Evolutionary conservation across 1,284 basidiomycete genomes (phyloP).

Genomic region (Apiotrichum domesticum): DNA sequence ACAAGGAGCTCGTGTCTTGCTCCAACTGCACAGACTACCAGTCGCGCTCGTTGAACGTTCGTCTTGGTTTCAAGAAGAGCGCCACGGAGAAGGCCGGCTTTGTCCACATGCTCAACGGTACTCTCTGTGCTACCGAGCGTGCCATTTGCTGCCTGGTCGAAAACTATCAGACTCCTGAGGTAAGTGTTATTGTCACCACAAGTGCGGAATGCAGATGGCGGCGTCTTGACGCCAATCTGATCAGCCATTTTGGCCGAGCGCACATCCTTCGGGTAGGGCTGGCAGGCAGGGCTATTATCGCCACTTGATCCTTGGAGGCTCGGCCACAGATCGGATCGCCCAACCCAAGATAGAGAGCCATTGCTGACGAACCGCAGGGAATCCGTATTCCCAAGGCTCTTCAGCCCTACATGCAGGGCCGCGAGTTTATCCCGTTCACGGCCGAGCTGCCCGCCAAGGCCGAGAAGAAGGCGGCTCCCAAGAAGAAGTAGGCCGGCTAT

Average conservation of each 20-base stretch:
- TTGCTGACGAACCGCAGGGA: slow-evolving; percentile 53
- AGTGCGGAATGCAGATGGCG: too few species aligned
- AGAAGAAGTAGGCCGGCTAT: slow-evolving; percentile 17
- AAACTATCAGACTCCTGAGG: slow-evolving; percentile 94
- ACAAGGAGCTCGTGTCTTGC: slow-evolving; percentile 91
- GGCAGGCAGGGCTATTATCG: too few species aligned
- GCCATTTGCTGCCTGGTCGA: slow-evolving; percentile 97
- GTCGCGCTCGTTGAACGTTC: slow-evolving; percentile 77
- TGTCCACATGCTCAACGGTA: slow-evolving; percentile 97
- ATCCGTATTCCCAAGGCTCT: slow-evolving; percentile 81
- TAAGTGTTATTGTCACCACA: slow-evolving; percentile 45
- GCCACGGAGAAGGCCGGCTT: slow-evolving; percentile 83
- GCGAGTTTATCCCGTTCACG: slow-evolving; percentile 80
- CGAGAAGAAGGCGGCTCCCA: slow-evolving; percentile 36
- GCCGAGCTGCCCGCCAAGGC: slow-evolving; percentile 41
- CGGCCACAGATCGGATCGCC: too few species aligned
- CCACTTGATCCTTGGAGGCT: too few species aligned
- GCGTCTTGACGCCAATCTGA: too few species aligned
- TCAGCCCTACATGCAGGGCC: slow-evolving; percentile 91
- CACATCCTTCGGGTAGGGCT: too few species aligned
- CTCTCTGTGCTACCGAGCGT: slow-evolving; percentile 92
- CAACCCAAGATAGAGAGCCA: too few species aligned
- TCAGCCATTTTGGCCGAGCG: too few species aligned
- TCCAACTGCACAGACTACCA: slow-evolving; percentile 91
- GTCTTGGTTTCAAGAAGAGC: slow-evolving; percentile 80